Evolutionary conservation across 148 eudicot species (phyloP).

Genomic region (Camellia granthamiana): DNA sequence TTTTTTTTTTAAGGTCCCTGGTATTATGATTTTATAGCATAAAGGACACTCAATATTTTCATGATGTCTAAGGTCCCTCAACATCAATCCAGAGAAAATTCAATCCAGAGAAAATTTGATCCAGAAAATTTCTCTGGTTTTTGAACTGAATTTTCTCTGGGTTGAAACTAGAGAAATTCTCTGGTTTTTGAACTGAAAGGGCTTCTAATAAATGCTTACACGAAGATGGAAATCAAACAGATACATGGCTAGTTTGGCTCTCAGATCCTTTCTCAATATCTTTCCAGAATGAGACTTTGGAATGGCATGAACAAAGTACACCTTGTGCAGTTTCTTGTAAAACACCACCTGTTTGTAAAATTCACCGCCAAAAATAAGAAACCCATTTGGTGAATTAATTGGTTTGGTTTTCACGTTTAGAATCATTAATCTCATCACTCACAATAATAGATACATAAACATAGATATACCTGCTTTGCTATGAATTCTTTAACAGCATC

Average conservation of each 20-base stretch:
- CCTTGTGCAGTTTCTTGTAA: constrained; percentile 84
- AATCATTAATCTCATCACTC: not conserved
- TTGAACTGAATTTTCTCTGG: too few relatives aligned
- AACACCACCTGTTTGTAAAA: constrained; percentile 56
- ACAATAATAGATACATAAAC: not conserved
- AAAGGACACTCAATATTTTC: too few relatives aligned
- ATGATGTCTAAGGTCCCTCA: too few relatives aligned
- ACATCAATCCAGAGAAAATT: too few relatives aligned
- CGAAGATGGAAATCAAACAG: not conserved
- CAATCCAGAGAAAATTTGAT: too few relatives aligned
- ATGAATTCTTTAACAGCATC: constrained; percentile 75
- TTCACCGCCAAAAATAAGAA: not conserved
- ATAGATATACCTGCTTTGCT: constrained; percentile 59
- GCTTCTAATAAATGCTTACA: too few relatives aligned
- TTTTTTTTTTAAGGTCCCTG: too few relatives aligned
- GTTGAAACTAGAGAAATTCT: too few relatives aligned
- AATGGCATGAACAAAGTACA: constrained; percentile 64
- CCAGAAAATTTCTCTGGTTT: too few relatives aligned
- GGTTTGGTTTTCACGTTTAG: not conserved
- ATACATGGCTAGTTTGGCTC: constrained; percentile 44
- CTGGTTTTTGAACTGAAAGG: too few relatives aligned
- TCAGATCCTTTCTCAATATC: constrained; percentile 75
- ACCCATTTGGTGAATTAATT: not conserved
- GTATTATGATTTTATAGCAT: too few relatives aligned
- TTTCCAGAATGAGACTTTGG: constrained; percentile 89